These are phyloP conservation scores for Hypoxylon sp. DNA, from an alignment of 2,329 filamentous ascomycete genomes.

Conservation along the genomic window DNA sequence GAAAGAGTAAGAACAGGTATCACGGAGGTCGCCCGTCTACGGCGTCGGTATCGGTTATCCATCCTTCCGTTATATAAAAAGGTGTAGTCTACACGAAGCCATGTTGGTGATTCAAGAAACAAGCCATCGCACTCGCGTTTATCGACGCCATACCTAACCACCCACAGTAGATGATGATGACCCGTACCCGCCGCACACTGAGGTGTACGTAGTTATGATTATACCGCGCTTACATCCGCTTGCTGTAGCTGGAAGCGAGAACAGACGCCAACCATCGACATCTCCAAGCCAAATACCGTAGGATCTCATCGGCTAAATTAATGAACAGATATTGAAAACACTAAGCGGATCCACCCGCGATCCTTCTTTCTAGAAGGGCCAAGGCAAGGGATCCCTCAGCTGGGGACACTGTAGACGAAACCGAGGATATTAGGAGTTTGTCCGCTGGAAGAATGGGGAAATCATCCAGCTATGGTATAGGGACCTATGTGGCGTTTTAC, in stretches of 20 bases:
- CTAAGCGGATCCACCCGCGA: slow-evolving; percentile 14
- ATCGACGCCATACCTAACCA: neutral
- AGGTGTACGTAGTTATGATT: neutral
- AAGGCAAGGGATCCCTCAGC: slow-evolving; percentile 29
- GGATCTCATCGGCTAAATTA: slow-evolving; percentile 36
- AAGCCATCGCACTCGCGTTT: slow-evolving; percentile 3
- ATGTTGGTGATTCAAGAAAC: slow-evolving; percentile 16
- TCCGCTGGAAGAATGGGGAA: slow-evolving; percentile 10
- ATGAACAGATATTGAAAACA: slow-evolving; percentile 19
- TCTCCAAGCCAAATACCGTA: slow-evolving; percentile 14
- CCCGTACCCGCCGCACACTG: neutral
- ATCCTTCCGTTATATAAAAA: slow-evolving; percentile 32
- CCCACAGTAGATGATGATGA: slow-evolving; percentile 12
- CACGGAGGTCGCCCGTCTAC: neutral
- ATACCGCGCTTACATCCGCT: slow-evolving; percentile 27
- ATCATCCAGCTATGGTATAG: slow-evolving; percentile 8
- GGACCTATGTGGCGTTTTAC: slow-evolving; percentile 14
- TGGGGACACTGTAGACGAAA: slow-evolving; percentile 32
- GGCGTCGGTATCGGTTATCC: neutral
- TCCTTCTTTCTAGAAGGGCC: slow-evolving; percentile 38
- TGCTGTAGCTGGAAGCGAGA: slow-evolving; percentile 19
- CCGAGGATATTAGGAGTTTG: slow-evolving; percentile 14
- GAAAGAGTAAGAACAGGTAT: slow-evolving; percentile 23
- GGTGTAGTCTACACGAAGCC: neutral
- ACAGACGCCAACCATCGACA: slow-evolving; percentile 14